These are phyloP conservation scores for Lenzites betulinus DNA, from an alignment of 768 basidiomycete genomes.

Conservation along the genomic window DNA sequence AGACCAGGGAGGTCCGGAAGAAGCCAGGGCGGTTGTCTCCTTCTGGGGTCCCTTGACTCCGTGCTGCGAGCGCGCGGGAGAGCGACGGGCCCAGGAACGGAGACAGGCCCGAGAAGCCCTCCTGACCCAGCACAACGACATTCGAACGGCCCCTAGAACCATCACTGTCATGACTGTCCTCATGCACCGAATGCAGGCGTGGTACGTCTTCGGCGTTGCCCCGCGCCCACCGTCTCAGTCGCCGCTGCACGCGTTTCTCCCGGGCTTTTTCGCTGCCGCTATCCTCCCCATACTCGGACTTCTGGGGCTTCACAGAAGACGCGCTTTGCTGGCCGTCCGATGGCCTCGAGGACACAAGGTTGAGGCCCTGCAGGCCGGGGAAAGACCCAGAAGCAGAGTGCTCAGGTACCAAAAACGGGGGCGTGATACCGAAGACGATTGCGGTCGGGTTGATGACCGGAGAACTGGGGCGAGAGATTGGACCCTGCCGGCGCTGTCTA, in stretches of 20 bases:
- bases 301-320: constrained; percentile 38
- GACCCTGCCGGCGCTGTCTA: constrained; percentile 69
- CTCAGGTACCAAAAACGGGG: constrained; percentile 61
- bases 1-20: constrained; percentile 70
- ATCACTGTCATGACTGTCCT: constrained; percentile 41
- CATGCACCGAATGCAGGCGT: constrained; percentile 41
- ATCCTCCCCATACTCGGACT: constrained; percentile 66
- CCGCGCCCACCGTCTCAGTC: constrained; percentile 75
- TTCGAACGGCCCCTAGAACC: constrained; percentile 26
- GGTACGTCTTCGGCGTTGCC: constrained; percentile 67
- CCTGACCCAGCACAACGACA: constrained; percentile 50
- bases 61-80: constrained; percentile 13
- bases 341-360: constrained; percentile 48
- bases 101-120: constrained; percentile 41
- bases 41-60: constrained; percentile 19
- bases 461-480: constrained; percentile 59
- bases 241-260: constrained; percentile 70
- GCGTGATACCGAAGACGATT: constrained; percentile 87
- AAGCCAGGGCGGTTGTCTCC: constrained; percentile 39
- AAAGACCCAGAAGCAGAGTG: constrained; percentile 32
- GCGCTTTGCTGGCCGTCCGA: constrained; percentile 35
- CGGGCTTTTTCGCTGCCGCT: constrained; percentile 64
- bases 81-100: constrained; percentile 34
- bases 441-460: constrained; percentile 69
- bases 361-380: constrained; percentile 37